Percentiles rank a stretch among this genome's conserved stretches.
These are phyloP conservation scores for Saccharomycopsis guyanensis DNA, from an alignment of 805 yeast species.

Conservation along the genomic window DNA sequence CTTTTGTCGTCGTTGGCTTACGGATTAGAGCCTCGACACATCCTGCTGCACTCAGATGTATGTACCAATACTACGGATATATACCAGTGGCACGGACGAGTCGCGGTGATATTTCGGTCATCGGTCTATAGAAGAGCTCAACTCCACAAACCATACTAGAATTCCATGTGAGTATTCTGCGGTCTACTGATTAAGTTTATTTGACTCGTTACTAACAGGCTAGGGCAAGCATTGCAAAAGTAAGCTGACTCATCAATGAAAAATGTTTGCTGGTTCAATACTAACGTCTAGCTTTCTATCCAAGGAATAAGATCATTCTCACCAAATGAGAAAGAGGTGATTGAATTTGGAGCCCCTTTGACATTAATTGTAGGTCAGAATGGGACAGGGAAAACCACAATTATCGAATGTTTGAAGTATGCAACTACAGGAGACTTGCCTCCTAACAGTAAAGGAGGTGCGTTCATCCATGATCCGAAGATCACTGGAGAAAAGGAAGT, in stretches of 20 bases:
- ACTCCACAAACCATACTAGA: no score
- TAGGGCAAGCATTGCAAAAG: slow-evolving; percentile 14
- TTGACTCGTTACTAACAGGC: slow-evolving; percentile 12
- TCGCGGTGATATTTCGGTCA: no score
- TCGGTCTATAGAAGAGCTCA: no score
- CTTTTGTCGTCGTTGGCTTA: no score
- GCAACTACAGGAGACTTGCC: slow-evolving; percentile 96
- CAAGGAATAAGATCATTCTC: slow-evolving; percentile 90
- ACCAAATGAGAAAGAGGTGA: slow-evolving; percentile 74
- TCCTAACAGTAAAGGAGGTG: slow-evolving; percentile 93
- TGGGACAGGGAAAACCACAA: slow-evolving; percentile 95
- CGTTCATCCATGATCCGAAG: slow-evolving; percentile 89
- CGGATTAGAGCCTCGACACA: no score
- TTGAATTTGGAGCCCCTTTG: slow-evolving; percentile 82
- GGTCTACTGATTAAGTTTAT: no score
- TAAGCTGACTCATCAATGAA: neutral
- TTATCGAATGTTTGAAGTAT: slow-evolving; percentile 88
- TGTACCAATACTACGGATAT: no score
- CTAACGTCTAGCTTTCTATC: slow-evolving; percentile 50
- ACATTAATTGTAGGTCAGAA: slow-evolving; percentile 93
- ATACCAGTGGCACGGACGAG: no score
- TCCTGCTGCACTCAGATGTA: no score
- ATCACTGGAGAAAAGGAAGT: slow-evolving; percentile 69
- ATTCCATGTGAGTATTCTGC: no score
- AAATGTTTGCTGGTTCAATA: neutral